A percentile compares a stretch with the other conserved stretches of the same genome.
These are phyloP conservation scores for Pseudogymnoascus sp. DNA, from an alignment of 2,329 filamentous ascomycete species.

Conservation along the genomic window DNA sequence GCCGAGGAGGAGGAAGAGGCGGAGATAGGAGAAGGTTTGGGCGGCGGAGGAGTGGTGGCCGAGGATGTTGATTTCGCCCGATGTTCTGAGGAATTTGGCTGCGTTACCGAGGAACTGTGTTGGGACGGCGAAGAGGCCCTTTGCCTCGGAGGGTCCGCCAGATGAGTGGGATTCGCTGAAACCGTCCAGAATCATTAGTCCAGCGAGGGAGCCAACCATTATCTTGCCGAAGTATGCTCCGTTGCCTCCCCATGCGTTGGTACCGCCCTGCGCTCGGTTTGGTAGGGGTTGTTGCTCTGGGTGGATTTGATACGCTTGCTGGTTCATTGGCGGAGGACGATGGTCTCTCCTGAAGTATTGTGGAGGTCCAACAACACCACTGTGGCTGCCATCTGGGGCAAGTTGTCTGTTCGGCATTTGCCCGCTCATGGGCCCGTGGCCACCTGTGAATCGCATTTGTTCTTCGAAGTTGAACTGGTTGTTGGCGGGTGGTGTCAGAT, in stretches of 20 bases:
- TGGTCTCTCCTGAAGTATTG: slow-evolving; percentile 47
- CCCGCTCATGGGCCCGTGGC: neutral
- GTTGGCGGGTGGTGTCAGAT: slow-evolving; percentile 35
- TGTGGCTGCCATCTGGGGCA: slow-evolving; percentile 32
- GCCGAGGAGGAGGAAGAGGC: slow-evolving; percentile 44
- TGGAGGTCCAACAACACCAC: slow-evolving; percentile 58
- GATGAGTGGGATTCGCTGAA: slow-evolving; percentile 45
- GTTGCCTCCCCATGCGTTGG: slow-evolving; percentile 47
- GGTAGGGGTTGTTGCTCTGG: slow-evolving; percentile 39
- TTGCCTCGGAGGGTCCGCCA: slow-evolving; percentile 55
- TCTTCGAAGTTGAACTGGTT: slow-evolving; percentile 15
- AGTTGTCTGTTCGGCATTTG: slow-evolving; percentile 10
- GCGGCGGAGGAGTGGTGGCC: slow-evolving; percentile 43
- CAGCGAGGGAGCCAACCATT: slow-evolving; percentile 87
- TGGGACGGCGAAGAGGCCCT: slow-evolving; percentile 59
- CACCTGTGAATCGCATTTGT: neutral
- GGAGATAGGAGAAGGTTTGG: slow-evolving; percentile 43
- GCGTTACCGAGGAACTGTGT: slow-evolving; percentile 46
- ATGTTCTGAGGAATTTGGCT: slow-evolving; percentile 35
- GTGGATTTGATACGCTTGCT: slow-evolving; percentile 27
- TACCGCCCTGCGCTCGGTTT: slow-evolving; percentile 46
- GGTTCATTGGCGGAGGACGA: slow-evolving; percentile 16
- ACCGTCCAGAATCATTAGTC: slow-evolving; percentile 85
- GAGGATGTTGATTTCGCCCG: slow-evolving; percentile 39
- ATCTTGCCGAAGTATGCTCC: slow-evolving; percentile 62